Percentiles rank a stretch among this genome's conserved stretches.
Conservation (phyloP, 495 filamentous ascomycete genomes). For the Penicillium bialowiezense region DNA sequence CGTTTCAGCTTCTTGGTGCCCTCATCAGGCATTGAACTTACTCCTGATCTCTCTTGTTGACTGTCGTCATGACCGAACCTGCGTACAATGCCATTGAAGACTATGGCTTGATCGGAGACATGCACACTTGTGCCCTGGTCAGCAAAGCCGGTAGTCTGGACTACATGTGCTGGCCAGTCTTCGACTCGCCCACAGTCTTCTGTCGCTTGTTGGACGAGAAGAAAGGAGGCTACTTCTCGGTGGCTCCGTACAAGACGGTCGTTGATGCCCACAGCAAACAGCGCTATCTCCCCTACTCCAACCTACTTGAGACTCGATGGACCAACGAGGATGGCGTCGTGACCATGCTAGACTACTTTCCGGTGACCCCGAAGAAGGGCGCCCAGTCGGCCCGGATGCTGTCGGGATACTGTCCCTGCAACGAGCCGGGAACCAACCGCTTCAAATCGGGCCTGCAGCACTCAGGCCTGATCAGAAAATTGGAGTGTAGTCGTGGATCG, state of each 20-base stretch:
- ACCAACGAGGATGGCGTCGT: slow-evolving; percentile 69
- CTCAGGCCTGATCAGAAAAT: slow-evolving; percentile 57
- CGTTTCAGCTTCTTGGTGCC: background rate
- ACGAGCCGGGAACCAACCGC: slow-evolving; percentile 27
- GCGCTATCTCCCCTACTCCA: slow-evolving; percentile 67
- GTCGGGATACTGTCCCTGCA: slow-evolving; percentile 40
- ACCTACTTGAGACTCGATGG: slow-evolving; percentile 68
- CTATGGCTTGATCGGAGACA: slow-evolving; percentile 75
- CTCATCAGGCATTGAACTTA: background rate
- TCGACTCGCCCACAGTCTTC: slow-evolving; percentile 65
- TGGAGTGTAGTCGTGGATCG: slow-evolving; percentile 64
- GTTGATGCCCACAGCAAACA: slow-evolving; percentile 60
- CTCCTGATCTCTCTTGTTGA: background rate
- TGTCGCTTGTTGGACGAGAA: slow-evolving; percentile 67
- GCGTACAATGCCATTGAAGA: slow-evolving; percentile 67
- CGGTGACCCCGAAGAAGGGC: slow-evolving; percentile 32
- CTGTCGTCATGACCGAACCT: slow-evolving; percentile 18
- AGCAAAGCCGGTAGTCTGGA: slow-evolving; percentile 69
- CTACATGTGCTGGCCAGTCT: slow-evolving; percentile 76
- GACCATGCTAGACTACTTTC: slow-evolving; percentile 71
- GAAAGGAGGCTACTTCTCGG: slow-evolving; percentile 68
- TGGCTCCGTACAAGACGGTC: slow-evolving; percentile 44
- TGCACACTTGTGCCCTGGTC: slow-evolving; percentile 72
- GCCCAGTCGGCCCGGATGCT: slow-evolving; percentile 21
- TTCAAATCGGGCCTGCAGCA: slow-evolving; percentile 42